Conservation (phyloP, 768 basidiomycete species). For the Rhizopogon vinicolor region DNA sequence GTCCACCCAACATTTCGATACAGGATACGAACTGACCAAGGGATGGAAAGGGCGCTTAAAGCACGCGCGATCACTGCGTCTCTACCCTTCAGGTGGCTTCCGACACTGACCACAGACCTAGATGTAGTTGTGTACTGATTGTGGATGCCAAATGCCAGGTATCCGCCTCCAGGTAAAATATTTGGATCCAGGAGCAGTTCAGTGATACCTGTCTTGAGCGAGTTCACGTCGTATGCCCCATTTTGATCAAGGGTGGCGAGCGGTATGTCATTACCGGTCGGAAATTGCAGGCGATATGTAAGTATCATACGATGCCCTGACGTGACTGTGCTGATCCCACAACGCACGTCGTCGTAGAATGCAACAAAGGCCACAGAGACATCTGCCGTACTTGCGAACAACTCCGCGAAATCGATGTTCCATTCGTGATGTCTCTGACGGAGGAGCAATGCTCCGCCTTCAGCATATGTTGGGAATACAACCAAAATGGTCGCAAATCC, state of each 20-base stretch:
- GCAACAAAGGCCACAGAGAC: slow-evolving; percentile 32
- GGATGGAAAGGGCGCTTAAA: slow-evolving; percentile 1
- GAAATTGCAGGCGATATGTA: slow-evolving; percentile 37
- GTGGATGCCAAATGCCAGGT: slow-evolving; percentile 34
- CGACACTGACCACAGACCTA: slow-evolving; percentile 6
- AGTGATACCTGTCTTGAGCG: background rate
- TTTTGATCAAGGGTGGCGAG: background rate
- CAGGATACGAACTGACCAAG: slow-evolving; percentile 1
- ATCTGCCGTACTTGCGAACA: slow-evolving; percentile 2
- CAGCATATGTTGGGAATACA: slow-evolving; percentile 40
- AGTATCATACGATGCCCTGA: slow-evolving; percentile 40
- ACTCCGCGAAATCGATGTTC: slow-evolving; percentile 32
- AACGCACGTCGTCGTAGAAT: slow-evolving; percentile 42
- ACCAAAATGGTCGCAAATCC: slow-evolving; percentile 48
- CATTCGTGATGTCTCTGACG: slow-evolving; percentile 30
- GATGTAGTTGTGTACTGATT: slow-evolving; percentile 28
- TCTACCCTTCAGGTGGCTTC: background rate
- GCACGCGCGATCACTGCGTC: slow-evolving; percentile 1
- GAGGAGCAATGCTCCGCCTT: slow-evolving; percentile 41
- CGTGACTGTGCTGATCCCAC: slow-evolving; percentile 37
- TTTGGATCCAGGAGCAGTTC: slow-evolving; percentile 26
- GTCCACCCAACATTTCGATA: background rate
- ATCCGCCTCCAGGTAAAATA: slow-evolving; percentile 36
- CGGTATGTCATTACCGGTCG: slow-evolving; percentile 34
- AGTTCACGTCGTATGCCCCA: background rate